Evolutionary conservation across 768 basidiomycete species (phyloP).

Genomic region (Macrolepiota albuminosa): DNA sequence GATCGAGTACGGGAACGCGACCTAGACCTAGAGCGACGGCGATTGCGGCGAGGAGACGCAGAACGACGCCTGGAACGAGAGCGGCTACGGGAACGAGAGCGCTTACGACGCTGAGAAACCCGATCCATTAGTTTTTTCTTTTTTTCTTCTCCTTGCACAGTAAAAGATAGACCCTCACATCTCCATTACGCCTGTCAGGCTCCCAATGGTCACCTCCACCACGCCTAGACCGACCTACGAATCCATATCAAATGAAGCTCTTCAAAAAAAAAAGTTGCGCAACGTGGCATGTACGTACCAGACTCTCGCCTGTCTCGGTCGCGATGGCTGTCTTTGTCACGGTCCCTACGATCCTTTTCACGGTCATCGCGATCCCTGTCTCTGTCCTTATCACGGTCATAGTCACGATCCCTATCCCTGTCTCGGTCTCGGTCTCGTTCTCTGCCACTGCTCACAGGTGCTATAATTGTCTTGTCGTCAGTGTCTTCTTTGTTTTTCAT

Average conservation of each 20-base stretch:
- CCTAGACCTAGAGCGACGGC: conserved; percentile 65
- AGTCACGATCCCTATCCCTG: conserved; percentile 37
- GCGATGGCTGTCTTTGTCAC: conserved; percentile 45
- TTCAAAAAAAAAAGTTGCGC: neutral
- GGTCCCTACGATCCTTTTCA: conserved; percentile 31
- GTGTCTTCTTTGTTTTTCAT: conserved; percentile 76
- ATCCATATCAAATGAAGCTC: conserved; percentile 1
- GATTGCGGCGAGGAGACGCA: conserved; percentile 58
- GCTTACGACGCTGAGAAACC: conserved; percentile 53
- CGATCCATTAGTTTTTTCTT: neutral
- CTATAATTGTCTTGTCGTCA: conserved; percentile 53
- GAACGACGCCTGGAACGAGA: conserved; percentile 70
- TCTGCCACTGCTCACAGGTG: conserved; percentile 34
- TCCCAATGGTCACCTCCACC: conserved; percentile 77
- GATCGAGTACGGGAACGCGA: conserved; percentile 42
- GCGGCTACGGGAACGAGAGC: conserved; percentile 61
- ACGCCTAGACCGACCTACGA: conserved; percentile 35
- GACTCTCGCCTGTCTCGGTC: conserved; percentile 52
- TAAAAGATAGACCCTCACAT: conserved; percentile 40
- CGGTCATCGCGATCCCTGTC: conserved; percentile 35
- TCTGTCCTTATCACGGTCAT: conserved; percentile 27
- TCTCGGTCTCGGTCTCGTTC: conserved; percentile 43
- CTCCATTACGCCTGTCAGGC: conserved; percentile 64
- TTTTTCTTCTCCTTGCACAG: conserved; percentile 1
- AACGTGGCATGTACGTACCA: conserved; percentile 31